Percentiles rank a stretch among this genome's conserved stretches.
phyloP scores from a whole-genome alignment of 1,284 basidiomycete genomes.

The Ganoderma leucocontextum region DNA sequence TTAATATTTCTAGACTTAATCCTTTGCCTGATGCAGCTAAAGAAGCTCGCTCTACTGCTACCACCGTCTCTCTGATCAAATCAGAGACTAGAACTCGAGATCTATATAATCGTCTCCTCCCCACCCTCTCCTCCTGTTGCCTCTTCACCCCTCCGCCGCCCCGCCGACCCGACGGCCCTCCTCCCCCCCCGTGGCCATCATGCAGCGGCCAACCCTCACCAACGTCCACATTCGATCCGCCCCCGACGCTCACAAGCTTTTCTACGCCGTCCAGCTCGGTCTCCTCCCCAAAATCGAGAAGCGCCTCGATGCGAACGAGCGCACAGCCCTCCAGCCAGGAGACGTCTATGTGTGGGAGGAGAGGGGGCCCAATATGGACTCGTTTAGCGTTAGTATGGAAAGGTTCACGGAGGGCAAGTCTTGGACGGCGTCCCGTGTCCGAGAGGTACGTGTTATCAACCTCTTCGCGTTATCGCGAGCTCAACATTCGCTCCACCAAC shows the following conservation, averaged over 20 bases:
- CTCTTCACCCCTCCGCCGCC: conserved; percentile 29
- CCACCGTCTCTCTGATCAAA: conserved; percentile 29
- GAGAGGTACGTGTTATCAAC: conserved; percentile 41
- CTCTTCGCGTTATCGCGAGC: conserved; percentile 16
- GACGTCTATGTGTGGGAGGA: conserved; percentile 56
- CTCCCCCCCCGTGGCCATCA: conserved; percentile 30
- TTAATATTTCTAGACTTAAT: conserved; percentile 27
- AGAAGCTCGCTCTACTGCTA: conserved; percentile 26
- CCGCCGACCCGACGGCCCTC: conserved; percentile 30
- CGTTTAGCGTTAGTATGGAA: conserved; percentile 51
- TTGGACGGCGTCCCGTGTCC: conserved; percentile 49
- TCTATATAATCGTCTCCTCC: conserved; percentile 39
- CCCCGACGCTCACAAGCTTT: conserved; percentile 52
- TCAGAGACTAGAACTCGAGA: conserved; percentile 29
- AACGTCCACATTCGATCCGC: conserved; percentile 51
- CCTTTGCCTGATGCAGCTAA: conserved; percentile 32
- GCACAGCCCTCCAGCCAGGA: conserved; percentile 49
- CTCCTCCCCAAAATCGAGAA: conserved; percentile 51
- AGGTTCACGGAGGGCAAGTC: conserved; percentile 52
- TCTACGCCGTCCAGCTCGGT: conserved; percentile 51
- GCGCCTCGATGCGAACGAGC: conserved; percentile 52
- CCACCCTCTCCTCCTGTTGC: conserved; percentile 33
- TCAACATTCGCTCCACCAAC: conserved; percentile 3
- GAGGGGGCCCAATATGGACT: conserved; percentile 47
- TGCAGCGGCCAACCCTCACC: conserved; percentile 49